A percentile compares a stretch with the other conserved stretches of the same genome.
These are phyloP conservation scores for Dipodascus geniculatus DNA, from an alignment of 805 yeast genomes.

Conservation along the genomic window DNA sequence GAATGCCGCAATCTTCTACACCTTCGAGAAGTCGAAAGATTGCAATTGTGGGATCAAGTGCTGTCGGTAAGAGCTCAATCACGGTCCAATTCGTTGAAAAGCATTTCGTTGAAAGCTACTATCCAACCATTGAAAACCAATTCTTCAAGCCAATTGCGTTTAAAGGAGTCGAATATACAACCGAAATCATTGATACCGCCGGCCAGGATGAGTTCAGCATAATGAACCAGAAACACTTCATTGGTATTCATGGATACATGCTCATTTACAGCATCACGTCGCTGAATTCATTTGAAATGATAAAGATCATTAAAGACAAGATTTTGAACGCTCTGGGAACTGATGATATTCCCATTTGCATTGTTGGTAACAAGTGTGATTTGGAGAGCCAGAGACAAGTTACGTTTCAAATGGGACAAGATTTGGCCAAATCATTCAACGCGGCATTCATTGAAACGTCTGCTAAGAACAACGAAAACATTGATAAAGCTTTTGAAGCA, in stretches of 20 bases:
- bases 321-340: constrained; percentile 50
- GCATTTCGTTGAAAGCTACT: constrained; percentile 64
- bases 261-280: constrained; percentile 63
- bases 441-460: constrained; percentile 62
- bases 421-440: constrained; percentile 43
- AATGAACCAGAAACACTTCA: constrained; percentile 54
- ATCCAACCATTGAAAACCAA: constrained; percentile 72
- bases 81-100: constrained; percentile 64
- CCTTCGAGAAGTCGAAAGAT: constrained; percentile 45
- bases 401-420: constrained; percentile 36
- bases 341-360: constrained; percentile 52
- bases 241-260: constrained; percentile 62
- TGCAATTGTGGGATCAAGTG: constrained; percentile 66
- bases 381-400: constrained; percentile 44
- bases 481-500: constrained; percentile 23
- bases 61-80: constrained; percentile 69
- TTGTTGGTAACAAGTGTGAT: constrained; percentile 58
- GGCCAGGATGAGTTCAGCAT: constrained; percentile 74
- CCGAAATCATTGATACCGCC: constrained; percentile 71
- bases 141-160: constrained; percentile 47
- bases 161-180: constrained; percentile 50
- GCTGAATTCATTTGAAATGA: constrained; percentile 52
- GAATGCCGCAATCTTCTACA: constrained; percentile 5
- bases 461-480: constrained; percentile 57
- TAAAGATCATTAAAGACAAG: constrained; percentile 59